phyloP scores from a whole-genome alignment of 2,329 filamentous ascomycete species.

The Calonectria ilicicola region DNA sequence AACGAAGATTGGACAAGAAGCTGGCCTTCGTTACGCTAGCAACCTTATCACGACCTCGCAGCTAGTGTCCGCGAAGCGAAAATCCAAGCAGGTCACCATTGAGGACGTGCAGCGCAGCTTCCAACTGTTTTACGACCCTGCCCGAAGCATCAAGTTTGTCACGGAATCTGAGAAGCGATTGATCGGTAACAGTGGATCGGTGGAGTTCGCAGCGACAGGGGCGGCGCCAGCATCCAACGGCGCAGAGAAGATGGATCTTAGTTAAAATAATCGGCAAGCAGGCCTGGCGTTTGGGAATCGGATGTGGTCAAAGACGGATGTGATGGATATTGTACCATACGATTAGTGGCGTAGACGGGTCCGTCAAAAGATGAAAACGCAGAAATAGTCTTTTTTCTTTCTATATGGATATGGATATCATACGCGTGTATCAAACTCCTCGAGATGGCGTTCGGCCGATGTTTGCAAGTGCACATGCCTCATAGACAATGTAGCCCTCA shows the following conservation, averaged over 20 bases:
- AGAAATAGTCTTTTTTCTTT: constrained; percentile 25
- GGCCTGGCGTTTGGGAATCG: constrained; percentile 47
- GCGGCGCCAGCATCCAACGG: constrained; percentile 44
- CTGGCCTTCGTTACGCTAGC: constrained; percentile 93
- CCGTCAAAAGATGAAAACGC: constrained; percentile 27
- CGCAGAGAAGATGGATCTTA: constrained; percentile 63
- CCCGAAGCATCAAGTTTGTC: constrained; percentile 90
- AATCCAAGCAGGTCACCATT: constrained; percentile 84
- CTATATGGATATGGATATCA: constrained; percentile 23
- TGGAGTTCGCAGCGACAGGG: constrained; percentile 71
- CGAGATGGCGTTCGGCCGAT: neutral
- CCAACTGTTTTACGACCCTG: constrained; percentile 91
- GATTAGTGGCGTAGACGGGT: constrained; percentile 43
- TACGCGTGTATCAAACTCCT: neutral
- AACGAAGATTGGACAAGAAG: constrained; percentile 95
- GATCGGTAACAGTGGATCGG: constrained; percentile 86
- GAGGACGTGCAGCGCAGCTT: constrained; percentile 95
- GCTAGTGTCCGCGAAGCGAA: constrained; percentile 86
- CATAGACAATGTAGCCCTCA: neutral
- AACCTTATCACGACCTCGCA: constrained; percentile 97
- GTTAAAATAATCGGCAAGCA: constrained; percentile 48
- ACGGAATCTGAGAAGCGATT: constrained; percentile 90
- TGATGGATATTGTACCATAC: constrained; percentile 46
- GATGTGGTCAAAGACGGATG: constrained; percentile 34
- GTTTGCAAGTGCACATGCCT: neutral